Conservation (phyloP, 2,329 filamentous ascomycete genomes). For the Diaporthe australafricana region DNA sequence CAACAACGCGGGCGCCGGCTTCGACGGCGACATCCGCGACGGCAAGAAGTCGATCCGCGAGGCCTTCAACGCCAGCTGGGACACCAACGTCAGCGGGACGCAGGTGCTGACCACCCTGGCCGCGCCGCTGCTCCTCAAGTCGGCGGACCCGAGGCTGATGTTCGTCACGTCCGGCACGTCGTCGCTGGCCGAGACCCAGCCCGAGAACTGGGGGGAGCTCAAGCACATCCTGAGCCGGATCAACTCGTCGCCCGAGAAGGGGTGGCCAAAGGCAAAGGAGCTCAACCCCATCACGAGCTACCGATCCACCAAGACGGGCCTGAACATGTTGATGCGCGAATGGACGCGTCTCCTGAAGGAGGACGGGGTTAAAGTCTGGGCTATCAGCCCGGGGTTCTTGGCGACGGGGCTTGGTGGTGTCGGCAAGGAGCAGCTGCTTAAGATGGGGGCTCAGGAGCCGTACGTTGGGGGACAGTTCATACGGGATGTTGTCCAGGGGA, state of each 20-base stretch:
- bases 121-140: slow-evolving; percentile 58
- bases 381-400: slow-evolving; percentile 32
- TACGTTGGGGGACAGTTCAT: slow-evolving; percentile 53
- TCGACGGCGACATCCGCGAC: slow-evolving; percentile 51
- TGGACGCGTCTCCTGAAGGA: slow-evolving; percentile 54
- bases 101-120: slow-evolving; percentile 55
- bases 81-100: slow-evolving; percentile 62
- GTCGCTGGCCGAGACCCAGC: slow-evolving; percentile 48
- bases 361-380: slow-evolving; percentile 57
- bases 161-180: slow-evolving; percentile 61
- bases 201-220: slow-evolving; percentile 45
- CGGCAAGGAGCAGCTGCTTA: slow-evolving; percentile 47
- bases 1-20: slow-evolving; percentile 65
- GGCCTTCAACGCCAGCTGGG: slow-evolving; percentile 58
- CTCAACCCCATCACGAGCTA: slow-evolving; percentile 46
- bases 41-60: slow-evolving; percentile 50
- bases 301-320: slow-evolving; percentile 54
- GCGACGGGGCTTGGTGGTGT: slow-evolving; percentile 29
- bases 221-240: slow-evolving; percentile 25
- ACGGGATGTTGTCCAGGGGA: slow-evolving; percentile 45
- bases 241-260: slow-evolving; percentile 42
- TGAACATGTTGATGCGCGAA: slow-evolving; percentile 62
- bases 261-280: slow-evolving; percentile 58
- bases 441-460: slow-evolving; percentile 50
- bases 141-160: slow-evolving; percentile 56